A percentile compares a stretch with the other conserved stretches of the same genome.
Evolutionary conservation across 371 early-diverging fungal species (phyloP).

Genomic region (Syncephalis fuscata): DNA sequence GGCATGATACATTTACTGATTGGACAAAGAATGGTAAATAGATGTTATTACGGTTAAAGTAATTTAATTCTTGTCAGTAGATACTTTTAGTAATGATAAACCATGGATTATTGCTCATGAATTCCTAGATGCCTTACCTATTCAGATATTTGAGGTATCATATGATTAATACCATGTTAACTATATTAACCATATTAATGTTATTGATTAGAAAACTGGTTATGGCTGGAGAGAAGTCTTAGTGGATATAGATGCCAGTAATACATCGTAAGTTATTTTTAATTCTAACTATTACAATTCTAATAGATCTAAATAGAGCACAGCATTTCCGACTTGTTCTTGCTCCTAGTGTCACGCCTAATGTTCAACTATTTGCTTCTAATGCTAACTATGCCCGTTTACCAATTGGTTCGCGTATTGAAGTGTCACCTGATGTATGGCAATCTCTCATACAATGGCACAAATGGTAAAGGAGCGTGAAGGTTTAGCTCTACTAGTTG

Average conservation of each 20-base stretch:
- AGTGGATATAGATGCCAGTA: slow-evolving; percentile 48
- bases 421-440: slow-evolving; percentile 70
- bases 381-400: slow-evolving; percentile 20
- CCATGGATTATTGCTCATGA: slow-evolving; percentile 65
- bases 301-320: too few relatives aligned
- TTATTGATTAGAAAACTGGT: slow-evolving; percentile 28
- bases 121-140: slow-evolving; percentile 92
- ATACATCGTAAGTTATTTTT: not conserved
- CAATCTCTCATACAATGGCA: slow-evolving; percentile 40
- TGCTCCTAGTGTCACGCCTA: slow-evolving; percentile 48
- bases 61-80: not conserved
- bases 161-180: not conserved
- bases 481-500: slow-evolving; percentile 69
- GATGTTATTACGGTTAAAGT: not conserved
- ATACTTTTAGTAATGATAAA: not conserved
- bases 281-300: too few relatives aligned
- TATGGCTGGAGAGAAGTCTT: slow-evolving; percentile 82
- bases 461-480: slow-evolving; percentile 33
- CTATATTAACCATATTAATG: not conserved
- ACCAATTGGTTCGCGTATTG: slow-evolving; percentile 57
- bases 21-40: slow-evolving; percentile 25
- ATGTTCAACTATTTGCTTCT: slow-evolving; percentile 33
- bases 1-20: slow-evolving; percentile 58
- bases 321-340: slow-evolving; percentile 63
- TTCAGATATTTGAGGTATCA: slow-evolving; percentile 64